Evolutionary conservation across 2,329 filamentous ascomycete genomes (phyloP).

Genomic region (Xylaria sp.): DNA sequence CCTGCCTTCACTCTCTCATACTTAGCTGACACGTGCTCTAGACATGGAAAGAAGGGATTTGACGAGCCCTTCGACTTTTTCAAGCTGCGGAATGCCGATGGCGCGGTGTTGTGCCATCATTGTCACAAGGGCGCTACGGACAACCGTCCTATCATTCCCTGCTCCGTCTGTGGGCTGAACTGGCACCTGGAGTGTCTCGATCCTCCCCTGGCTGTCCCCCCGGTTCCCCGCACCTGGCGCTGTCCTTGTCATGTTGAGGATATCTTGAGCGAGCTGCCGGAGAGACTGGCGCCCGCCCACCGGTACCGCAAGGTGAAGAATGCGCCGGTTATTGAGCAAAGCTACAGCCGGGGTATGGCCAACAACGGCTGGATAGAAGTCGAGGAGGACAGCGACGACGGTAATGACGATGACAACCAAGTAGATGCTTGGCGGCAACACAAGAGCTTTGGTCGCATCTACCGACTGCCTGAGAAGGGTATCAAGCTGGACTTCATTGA

Average conservation of each 20-base stretch:
- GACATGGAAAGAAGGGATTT: constrained; percentile 54
- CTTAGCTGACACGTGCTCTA: constrained; percentile 41
- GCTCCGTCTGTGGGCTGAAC: constrained; percentile 74
- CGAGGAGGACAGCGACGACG: constrained; percentile 60
- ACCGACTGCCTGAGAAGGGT: constrained; percentile 65
- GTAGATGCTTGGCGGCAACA: constrained; percentile 58
- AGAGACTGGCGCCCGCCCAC: constrained; percentile 60
- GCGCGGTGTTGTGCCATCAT: constrained; percentile 73
- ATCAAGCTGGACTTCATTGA: constrained; percentile 75
- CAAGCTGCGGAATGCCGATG: constrained; percentile 71
- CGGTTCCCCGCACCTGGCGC: constrained; percentile 77
- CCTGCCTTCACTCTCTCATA: neutral
- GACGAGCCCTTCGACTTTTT: constrained; percentile 69
- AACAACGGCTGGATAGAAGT: constrained; percentile 76
- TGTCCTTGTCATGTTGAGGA: constrained; percentile 88
- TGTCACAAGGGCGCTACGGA: constrained; percentile 69
- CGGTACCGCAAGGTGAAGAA: constrained; percentile 64
- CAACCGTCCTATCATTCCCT: constrained; percentile 78
- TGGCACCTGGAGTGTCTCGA: constrained; percentile 96
- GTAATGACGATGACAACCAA: constrained; percentile 49
- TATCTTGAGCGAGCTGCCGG: constrained; percentile 63
- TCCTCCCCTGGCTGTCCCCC: constrained; percentile 79
- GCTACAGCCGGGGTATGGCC: constrained; percentile 63
- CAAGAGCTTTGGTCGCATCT: constrained; percentile 64
- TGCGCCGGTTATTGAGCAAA: constrained; percentile 53